Evolutionary conservation across 192 early-diverging fungal species (phyloP).

Genomic region (Backusella mclennaniae): DNA sequence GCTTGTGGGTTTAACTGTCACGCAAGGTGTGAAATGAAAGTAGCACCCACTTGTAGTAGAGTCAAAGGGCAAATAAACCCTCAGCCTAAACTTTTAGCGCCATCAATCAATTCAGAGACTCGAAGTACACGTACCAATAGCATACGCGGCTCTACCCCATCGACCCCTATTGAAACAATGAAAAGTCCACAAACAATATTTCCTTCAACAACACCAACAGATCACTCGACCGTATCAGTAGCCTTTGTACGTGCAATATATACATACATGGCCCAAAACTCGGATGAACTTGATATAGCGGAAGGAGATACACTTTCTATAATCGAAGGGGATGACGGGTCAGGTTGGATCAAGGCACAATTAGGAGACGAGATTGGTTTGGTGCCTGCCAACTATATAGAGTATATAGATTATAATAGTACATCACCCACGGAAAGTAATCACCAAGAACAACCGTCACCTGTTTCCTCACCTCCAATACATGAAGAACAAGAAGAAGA

Average conservation of each 20-base stretch:
- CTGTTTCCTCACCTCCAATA: too few relatives aligned
- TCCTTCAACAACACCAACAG: neutral
- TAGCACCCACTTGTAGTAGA: conserved; percentile 63
- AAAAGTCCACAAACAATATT: neutral
- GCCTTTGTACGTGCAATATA: conserved; percentile 50
- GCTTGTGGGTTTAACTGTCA: conserved; percentile 75
- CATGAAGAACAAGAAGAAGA: neutral
- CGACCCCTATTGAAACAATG: conserved; percentile 11
- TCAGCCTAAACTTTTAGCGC: conserved; percentile 13
- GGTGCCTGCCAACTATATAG: conserved; percentile 54
- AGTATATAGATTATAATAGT: neutral
- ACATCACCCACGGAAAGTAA: neutral
- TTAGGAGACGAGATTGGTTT: conserved; percentile 29
- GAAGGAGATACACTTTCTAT: conserved; percentile 56
- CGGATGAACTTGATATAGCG: conserved; percentile 55
- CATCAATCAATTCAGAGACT: neutral
- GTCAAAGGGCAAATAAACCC: conserved; percentile 50
- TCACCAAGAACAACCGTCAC: neutral
- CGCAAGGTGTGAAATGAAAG: conserved; percentile 79
- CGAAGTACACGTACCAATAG: neutral
- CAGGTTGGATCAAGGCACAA: conserved; percentile 58
- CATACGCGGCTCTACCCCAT: conserved; percentile 3
- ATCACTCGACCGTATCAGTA: neutral
- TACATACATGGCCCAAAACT: conserved; percentile 52
- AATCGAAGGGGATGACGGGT: conserved; percentile 55